phyloP scores from a whole-genome alignment of 805 yeast species.

The Candida orba region DNA sequence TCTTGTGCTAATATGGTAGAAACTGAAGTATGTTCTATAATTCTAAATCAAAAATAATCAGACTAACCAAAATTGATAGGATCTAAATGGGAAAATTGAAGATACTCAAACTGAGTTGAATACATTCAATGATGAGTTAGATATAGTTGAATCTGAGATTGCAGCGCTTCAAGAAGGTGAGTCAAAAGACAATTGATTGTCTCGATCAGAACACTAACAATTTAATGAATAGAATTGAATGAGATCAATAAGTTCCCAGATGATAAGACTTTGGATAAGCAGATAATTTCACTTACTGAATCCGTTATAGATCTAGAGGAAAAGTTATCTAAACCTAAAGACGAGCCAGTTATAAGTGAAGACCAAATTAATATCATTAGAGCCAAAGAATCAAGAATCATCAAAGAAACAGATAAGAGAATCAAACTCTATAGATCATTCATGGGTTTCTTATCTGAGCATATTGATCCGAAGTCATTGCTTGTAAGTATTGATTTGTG shows the following conservation, averaged over 20 bases:
- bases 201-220: no score
- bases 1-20: conserved; percentile 35
- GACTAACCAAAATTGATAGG: neutral
- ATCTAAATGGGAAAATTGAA: neutral
- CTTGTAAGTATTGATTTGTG: conserved; percentile 9
- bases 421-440: conserved; percentile 13
- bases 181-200: no score
- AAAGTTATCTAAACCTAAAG: neutral
- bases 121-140: neutral
- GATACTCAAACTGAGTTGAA: neutral
- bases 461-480: conserved; percentile 13
- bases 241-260: conserved; percentile 11
- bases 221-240: neutral
- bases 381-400: neutral
- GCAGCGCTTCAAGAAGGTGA: neutral
- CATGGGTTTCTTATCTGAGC: conserved; percentile 14
- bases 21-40: conserved; percentile 3
- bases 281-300: conserved; percentile 3
- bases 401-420: conserved; percentile 14
- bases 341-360: conserved; percentile 5
- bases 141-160: neutral
- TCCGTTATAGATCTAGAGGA: neutral
- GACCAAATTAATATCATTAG: conserved; percentile 8
- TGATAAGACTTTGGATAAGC: conserved; percentile 7
- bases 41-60: neutral